A percentile compares a stretch with the other conserved stretches of the same genome.
Evolutionary conservation across 805 yeast species (phyloP).

Genomic region (Scheffersomyces spartinae): DNA sequence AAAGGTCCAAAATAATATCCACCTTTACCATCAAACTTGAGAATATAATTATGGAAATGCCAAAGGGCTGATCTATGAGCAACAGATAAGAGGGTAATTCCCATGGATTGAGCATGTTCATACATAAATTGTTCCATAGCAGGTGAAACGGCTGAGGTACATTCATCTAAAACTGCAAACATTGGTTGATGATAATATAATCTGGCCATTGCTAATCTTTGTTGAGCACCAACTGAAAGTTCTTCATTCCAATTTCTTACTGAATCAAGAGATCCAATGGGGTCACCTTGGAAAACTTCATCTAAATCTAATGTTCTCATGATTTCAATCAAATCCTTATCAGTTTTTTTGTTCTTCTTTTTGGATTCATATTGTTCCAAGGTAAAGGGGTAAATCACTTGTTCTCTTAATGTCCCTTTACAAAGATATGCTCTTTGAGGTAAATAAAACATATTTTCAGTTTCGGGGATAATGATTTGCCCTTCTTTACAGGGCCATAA

Average conservation of each 20-base stretch:
- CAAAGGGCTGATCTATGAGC: slow-evolving; percentile 88
- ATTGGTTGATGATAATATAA: slow-evolving; percentile 83
- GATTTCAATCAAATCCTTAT: slow-evolving; percentile 40
- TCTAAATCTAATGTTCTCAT: slow-evolving; percentile 47
- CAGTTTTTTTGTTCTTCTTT: slow-evolving; percentile 24
- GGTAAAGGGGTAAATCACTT: slow-evolving; percentile 79
- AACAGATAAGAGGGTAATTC: slow-evolving; percentile 77
- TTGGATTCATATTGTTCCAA: slow-evolving; percentile 39
- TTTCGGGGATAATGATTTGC: slow-evolving; percentile 49
- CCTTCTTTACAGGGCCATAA: slow-evolving; percentile 75
- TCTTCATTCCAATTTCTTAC: slow-evolving; percentile 82
- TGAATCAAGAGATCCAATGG: slow-evolving; percentile 58
- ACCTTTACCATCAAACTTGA: slow-evolving; percentile 82
- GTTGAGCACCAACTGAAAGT: slow-evolving; percentile 84
- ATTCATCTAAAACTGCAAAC: slow-evolving; percentile 92
- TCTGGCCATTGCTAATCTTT: slow-evolving; percentile 86
- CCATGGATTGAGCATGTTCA: slow-evolving; percentile 63
- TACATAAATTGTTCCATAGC: slow-evolving; percentile 88
- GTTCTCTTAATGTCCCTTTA: slow-evolving; percentile 72
- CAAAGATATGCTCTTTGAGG: slow-evolving; percentile 90
- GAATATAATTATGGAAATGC: slow-evolving; percentile 77
- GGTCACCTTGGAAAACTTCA: slow-evolving; percentile 35
- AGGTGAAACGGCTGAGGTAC: slow-evolving; percentile 89
- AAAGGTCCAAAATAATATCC: slow-evolving; percentile 49
- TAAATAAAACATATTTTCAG: slow-evolving; percentile 66